Evolutionary conservation across 2,329 filamentous ascomycete genomes (phyloP), one percentile per base, ranked within the genome.

Genomic region (Fusarium euwallaceae): DNA sequence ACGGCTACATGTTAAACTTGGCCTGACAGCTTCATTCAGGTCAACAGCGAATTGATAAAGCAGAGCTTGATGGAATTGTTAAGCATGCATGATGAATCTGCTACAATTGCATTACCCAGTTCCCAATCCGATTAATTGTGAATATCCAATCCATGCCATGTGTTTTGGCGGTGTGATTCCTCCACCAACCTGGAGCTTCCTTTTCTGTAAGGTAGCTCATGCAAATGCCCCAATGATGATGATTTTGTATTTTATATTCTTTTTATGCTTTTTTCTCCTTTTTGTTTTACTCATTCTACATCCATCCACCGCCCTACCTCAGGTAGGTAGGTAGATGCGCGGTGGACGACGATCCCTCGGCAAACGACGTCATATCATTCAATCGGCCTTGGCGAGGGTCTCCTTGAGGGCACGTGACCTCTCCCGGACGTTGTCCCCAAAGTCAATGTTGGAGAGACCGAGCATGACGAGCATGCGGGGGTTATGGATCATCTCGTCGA

Each of bases 401-500:
- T 81, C 76, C 20, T 69, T 59, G 22, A 82, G 75, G 1, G 76
- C 81, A 67, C 72, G 70, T 22, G 80, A 75, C 69, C 74, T 78
- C n/a, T 71, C 59, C 61, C 70, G 74, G 51, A 83, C 70, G 29
- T 78, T 69, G 16, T 76, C 73, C 24, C 80, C 78, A 58, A 82
- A 80, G 37, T 83, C 78, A 24, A 81, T 62, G 24, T 70, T 68
- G 12, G 76, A 70, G 20, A 83, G 72, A 17, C 82, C 82, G 62
- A 83, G 80, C 78, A 81, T 79, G 48, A 71, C 69, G 27, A 83
- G 71, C 77, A 81, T 78, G 48, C 69, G 72, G 3, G 78, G 78
- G 16, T 78, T 78, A 24, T 72, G 73, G 37, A 84, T 73, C 72
- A 83, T 79, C 71, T 81, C 72, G 70, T 82, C 70, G 51, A 83